These are phyloP conservation scores for Alternaria burnsii DNA, from an alignment of 2,329 filamentous ascomycete species.

Conservation along the genomic window DNA sequence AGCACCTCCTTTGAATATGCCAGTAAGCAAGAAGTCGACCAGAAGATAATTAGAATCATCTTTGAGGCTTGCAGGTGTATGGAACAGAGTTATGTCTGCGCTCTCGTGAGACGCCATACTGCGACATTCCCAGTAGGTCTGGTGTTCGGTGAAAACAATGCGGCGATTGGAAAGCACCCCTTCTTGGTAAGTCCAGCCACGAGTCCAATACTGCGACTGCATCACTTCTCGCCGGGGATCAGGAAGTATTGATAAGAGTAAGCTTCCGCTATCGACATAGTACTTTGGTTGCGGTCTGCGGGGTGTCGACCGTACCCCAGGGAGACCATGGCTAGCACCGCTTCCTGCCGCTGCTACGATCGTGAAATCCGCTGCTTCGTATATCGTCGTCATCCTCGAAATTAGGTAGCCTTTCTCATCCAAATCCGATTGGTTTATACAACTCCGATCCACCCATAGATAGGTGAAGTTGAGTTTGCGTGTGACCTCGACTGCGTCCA, in stretches of 20 bases:
- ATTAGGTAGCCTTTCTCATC: conserved; percentile 13
- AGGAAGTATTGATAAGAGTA: conserved; percentile 16
- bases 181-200: conserved; percentile 27
- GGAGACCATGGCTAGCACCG: conserved; percentile 16
- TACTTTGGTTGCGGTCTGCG: conserved; percentile 18
- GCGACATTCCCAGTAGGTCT: conserved; percentile 20
- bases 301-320: conserved; percentile 8
- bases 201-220: conserved; percentile 9
- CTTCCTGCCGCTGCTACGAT: conserved; percentile 20
- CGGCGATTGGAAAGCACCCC: conserved; percentile 16
- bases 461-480: conserved; percentile 7
- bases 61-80: neutral
- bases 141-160: conserved; percentile 21
- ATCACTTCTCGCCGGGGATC: conserved; percentile 13
- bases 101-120: conserved; percentile 16
- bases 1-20: conserved; percentile 20
- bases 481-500: conserved; percentile 16
- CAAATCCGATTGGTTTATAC: conserved; percentile 15
- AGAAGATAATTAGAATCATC: neutral
- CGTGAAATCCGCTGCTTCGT: conserved; percentile 17
- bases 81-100: conserved; percentile 5
- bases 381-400: conserved; percentile 22
- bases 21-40: conserved; percentile 19
- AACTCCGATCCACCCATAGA: conserved; percentile 20
- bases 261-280: conserved; percentile 11